Conservation (phyloP, 2,329 filamentous ascomycete species). For the Incumbomyces delicatus region DNA sequence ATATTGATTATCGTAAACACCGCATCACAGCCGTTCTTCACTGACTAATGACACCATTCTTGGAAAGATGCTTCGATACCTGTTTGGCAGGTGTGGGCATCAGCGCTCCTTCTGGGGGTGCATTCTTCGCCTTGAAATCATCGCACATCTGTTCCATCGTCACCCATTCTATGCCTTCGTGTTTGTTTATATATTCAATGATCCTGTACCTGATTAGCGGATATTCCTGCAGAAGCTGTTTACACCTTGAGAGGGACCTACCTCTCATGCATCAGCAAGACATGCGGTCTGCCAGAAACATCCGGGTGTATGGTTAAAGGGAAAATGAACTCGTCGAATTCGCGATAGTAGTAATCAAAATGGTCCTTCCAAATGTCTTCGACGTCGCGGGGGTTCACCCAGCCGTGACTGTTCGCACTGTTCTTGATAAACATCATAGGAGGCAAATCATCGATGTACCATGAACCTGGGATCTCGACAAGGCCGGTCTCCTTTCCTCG, state of each 20-base stretch:
- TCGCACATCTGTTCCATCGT: slow-evolving; percentile 61
- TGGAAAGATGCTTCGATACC: background rate
- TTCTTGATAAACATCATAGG: slow-evolving; percentile 40
- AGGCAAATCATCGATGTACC: slow-evolving; percentile 36
- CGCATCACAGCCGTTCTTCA: too few species aligned
- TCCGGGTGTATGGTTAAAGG: slow-evolving; percentile 71
- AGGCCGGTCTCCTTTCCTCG: slow-evolving; percentile 30
- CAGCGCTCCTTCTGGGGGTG: slow-evolving; percentile 47
- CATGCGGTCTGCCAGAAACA: slow-evolving; percentile 61
- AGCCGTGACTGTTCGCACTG: slow-evolving; percentile 44
- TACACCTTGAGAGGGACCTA: background rate
- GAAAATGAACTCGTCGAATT: slow-evolving; percentile 69
- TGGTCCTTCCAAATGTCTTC: slow-evolving; percentile 48
- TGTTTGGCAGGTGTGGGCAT: slow-evolving; percentile 42
- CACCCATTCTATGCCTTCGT: slow-evolving; percentile 41
- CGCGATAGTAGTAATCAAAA: slow-evolving; percentile 61
- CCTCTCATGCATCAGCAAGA: slow-evolving; percentile 62
- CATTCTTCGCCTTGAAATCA: slow-evolving; percentile 60
- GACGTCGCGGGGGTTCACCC: slow-evolving; percentile 48
- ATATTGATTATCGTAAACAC: too few species aligned
- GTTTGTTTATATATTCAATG: slow-evolving; percentile 59
- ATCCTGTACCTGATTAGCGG: slow-evolving; percentile 25
- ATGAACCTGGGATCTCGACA: slow-evolving; percentile 36
- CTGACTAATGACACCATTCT: too few species aligned
- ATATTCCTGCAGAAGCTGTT: background rate